Base-by-base conservation (phyloP, 1,139 yeast genomes). In the Martiniozyma asiatica region DNA sequence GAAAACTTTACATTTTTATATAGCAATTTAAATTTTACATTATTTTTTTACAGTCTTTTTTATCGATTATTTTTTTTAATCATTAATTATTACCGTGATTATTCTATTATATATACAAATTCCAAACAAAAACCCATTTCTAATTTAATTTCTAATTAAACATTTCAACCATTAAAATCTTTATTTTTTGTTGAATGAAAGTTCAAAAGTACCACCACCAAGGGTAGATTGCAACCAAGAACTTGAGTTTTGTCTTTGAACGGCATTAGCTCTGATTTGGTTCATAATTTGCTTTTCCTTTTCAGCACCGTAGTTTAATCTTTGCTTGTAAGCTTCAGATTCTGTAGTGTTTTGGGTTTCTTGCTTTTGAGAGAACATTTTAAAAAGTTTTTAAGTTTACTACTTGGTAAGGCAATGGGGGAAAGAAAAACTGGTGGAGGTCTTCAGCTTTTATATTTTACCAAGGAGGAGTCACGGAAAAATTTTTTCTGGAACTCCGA, bases 221-320 rank as follows among this genome's bases (percentile, higher is more conserved):
- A 47, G 11, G 23, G 37, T 36, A 22, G 48, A 36, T 37, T 47
- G 50, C 27, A 41, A 35, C 27, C 46, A 44, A 8, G 51, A 38
- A 20, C 45, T 40, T 21, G 42, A 42, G 36, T 35, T 40, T 26
- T 42, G 38, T 39, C 50, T 47, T 33, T 40, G 40, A 33, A 41
- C 34, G 29, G 44, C 42, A 19, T 43, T 35, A 13, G 39, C 37
- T 48, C 56, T 50, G 30, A 51, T 51, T 43, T 50, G 51, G 40
- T 50, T 51, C 53, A 51, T 45, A 32, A 51, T 50, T 35, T 51
- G 56, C 45, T 50, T 50, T 38, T 51, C 56, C 48, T 51, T 51
- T 42, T 51, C 56, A 36, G 56, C 56, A 39, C 56, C 56, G 37
- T 41, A 51, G 39, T 50, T 48, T 24, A 50, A 39, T 41, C 39